Conservation (phyloP, 345 rosid species). For the Salix suchowensis region DNA sequence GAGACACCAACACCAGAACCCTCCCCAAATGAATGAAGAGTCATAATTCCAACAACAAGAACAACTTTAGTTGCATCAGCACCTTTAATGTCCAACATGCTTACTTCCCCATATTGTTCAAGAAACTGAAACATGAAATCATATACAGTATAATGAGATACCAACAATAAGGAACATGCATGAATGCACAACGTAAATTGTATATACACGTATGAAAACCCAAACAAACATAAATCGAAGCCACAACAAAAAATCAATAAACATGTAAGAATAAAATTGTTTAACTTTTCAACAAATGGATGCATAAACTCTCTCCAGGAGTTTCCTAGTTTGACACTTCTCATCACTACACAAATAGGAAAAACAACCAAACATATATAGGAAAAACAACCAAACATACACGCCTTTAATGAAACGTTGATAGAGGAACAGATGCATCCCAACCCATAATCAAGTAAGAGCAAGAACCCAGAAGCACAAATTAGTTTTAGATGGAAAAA, state of each 20-base stretch:
- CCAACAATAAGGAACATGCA: neutral
- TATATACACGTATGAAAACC: neutral
- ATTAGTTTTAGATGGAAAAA: neutral
- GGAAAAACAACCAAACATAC: neutral
- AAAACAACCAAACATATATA: neutral
- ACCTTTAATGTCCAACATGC: slow-evolving; percentile 97
- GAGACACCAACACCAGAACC: slow-evolving; percentile 99
- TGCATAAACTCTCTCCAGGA: neutral
- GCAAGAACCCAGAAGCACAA: neutral
- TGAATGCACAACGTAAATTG: neutral
- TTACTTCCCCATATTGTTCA: slow-evolving; percentile 94
- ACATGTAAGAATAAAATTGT: neutral
- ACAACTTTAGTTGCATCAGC: slow-evolving; percentile 95
- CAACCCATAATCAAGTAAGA: neutral
- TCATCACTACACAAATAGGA: neutral
- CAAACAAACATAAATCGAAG: neutral
- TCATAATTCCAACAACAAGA: slow-evolving; percentile 96
- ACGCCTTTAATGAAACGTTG: neutral
- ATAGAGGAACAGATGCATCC: neutral
- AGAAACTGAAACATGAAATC: slow-evolving; percentile 55
- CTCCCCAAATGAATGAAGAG: slow-evolving; percentile 99
- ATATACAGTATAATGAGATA: neutral
- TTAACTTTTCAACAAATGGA: neutral
- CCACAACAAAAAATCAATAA: neutral
- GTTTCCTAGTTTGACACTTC: neutral